Evolutionary conservation across 2,329 filamentous ascomycete species (phyloP).

Genomic region (Apiospora koreana): DNA sequence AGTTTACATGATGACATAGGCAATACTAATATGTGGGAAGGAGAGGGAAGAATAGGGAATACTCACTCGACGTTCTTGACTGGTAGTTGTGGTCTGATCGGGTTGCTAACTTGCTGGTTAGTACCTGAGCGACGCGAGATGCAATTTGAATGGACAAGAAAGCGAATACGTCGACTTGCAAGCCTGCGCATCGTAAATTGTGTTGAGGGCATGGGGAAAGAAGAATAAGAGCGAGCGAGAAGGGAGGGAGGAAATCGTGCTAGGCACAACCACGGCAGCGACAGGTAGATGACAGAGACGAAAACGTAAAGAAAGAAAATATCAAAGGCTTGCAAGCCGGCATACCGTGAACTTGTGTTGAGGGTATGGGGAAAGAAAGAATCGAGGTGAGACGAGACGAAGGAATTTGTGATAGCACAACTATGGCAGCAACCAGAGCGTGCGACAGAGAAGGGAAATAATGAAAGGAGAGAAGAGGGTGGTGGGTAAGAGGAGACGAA

Average conservation of each 20-base stretch:
- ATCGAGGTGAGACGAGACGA: too few relatives aligned
- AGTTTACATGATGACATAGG: neutral
- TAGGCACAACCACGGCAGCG: too few relatives aligned
- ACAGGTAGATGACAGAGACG: too few relatives aligned
- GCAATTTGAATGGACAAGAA: neutral
- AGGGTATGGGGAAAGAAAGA: too few relatives aligned
- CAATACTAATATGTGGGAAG: too few relatives aligned
- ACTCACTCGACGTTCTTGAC: too few relatives aligned
- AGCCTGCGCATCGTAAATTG: neutral
- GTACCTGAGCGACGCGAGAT: neutral
- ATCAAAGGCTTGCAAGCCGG: neutral
- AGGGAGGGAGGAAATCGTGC: too few relatives aligned
- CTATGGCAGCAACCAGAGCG: too few relatives aligned
- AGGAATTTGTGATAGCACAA: too few relatives aligned
- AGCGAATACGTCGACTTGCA: neutral
- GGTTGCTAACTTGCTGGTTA: neutral
- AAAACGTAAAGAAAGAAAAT: too few relatives aligned
- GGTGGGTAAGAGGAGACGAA: neutral
- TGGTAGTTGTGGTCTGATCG: neutral
- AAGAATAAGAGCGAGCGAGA: neutral
- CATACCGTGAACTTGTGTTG: neutral
- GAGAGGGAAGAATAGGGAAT: neutral
- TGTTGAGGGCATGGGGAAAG: neutral
- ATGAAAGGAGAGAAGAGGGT: neutral
- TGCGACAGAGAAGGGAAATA: too few relatives aligned